Evolutionary conservation across 495 filamentous ascomycete species (phyloP).

Genomic region (Zalerion maritima): DNA sequence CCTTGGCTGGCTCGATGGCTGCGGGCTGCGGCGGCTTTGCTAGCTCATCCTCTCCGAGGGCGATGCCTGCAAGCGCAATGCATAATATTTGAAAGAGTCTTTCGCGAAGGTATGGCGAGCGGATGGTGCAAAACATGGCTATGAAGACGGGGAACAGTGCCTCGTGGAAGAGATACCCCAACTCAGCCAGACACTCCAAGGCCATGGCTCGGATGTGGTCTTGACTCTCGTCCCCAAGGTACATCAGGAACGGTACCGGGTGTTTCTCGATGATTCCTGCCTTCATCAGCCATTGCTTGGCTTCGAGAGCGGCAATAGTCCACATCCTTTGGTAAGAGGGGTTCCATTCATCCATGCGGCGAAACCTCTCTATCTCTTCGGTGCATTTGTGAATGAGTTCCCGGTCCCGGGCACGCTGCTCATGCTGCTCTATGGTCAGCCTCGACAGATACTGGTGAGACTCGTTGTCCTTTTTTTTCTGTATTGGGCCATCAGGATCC

Average conservation of each 20-base stretch:
- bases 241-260: conserved; percentile 59
- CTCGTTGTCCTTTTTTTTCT: conserved; percentile 36
- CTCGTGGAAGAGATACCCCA: conserved; percentile 51
- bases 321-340: conserved; percentile 85
- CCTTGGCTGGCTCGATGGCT: conserved; percentile 15
- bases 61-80: conserved; percentile 61
- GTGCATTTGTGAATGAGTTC: conserved; percentile 49
- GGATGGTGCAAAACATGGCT: conserved; percentile 55
- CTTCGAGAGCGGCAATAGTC: conserved; percentile 68
- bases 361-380: conserved; percentile 76
- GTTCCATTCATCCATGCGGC: conserved; percentile 88
- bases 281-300: conserved; percentile 58
- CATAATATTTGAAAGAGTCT: conserved; percentile 53
- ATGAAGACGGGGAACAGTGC: conserved; percentile 56
- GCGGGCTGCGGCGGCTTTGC: conserved; percentile 9
- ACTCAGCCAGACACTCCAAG: conserved; percentile 65
- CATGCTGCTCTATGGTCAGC: conserved; percentile 22
- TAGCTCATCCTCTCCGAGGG: conserved; percentile 47
- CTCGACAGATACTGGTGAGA: conserved; percentile 29
- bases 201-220: conserved; percentile 71
- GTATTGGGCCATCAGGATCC: conserved; percentile 14
- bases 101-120: conserved; percentile 65
- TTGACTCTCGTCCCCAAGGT: conserved; percentile 61
- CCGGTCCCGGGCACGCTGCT: conserved; percentile 19
- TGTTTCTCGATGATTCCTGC: conserved; percentile 48